These are phyloP conservation scores for Pleurotus tuber-regium DNA, from an alignment of 768 basidiomycete genomes.

Conservation along the genomic window DNA sequence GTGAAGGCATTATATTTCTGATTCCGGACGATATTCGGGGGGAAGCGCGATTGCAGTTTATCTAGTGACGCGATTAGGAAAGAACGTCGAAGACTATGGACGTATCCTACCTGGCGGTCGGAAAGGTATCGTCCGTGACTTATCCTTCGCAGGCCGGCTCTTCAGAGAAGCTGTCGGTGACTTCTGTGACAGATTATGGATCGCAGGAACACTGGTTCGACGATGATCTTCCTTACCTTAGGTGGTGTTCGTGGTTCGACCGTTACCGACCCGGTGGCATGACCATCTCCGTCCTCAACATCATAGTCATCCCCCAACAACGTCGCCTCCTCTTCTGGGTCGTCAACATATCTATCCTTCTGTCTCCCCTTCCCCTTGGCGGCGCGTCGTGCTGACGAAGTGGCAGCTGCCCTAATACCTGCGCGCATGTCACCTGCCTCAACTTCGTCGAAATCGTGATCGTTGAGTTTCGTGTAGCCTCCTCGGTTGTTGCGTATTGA, in stretches of 20 bases:
- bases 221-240: too few species aligned
- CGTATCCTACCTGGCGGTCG: conserved; percentile 56
- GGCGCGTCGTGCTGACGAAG: conserved; percentile 21
- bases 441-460: neutral
- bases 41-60: conserved; percentile 67
- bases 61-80: conserved; percentile 37
- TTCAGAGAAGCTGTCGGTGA: conserved; percentile 23
- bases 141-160: conserved; percentile 49
- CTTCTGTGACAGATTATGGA: conserved; percentile 22
- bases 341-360: conserved; percentile 58
- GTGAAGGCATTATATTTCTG: conserved; percentile 97
- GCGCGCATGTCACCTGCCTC: conserved; percentile 19
- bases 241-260: too few species aligned
- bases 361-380: conserved; percentile 32
- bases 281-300: conserved; percentile 34
- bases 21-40: conserved; percentile 92
- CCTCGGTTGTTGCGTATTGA: conserved; percentile 52
- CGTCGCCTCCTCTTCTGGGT: conserved; percentile 61
- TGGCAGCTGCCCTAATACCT: conserved; percentile 24
- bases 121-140: conserved; percentile 77
- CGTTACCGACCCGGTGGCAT: too few species aligned
- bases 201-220: too few species aligned
- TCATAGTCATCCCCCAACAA: conserved; percentile 42
- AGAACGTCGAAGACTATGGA: neutral
- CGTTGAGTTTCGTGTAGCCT: conserved; percentile 42